A percentile compares a stretch with the other conserved stretches of the same genome.
Evolutionary conservation across 2,329 filamentous ascomycete genomes (phyloP).

Genomic region (Epicoccum sorghinum): DNA sequence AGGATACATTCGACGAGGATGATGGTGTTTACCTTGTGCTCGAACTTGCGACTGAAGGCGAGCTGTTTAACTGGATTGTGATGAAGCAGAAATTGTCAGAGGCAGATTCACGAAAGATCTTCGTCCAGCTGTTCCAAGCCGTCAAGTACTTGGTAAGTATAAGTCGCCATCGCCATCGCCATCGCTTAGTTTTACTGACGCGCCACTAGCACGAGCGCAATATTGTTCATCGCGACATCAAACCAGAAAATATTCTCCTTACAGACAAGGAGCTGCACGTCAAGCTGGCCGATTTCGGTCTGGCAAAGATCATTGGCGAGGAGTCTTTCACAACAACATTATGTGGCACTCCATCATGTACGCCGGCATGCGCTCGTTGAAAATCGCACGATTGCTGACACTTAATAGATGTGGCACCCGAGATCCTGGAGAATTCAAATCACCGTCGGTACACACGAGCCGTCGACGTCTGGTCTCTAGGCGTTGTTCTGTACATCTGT

Average conservation of each 20-base stretch:
- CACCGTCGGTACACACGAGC: conserved; percentile 91
- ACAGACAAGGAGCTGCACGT: conserved; percentile 83
- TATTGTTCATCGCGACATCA: conserved; percentile 97
- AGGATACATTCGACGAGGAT: conserved; percentile 91
- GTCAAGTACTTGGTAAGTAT: conserved; percentile 86
- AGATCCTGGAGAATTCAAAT: conserved; percentile 83
- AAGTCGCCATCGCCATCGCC: not conserved
- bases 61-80: conserved; percentile 94
- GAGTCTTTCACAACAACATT: conserved; percentile 97
- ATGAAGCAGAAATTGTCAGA: conserved; percentile 88
- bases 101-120: conserved; percentile 82
- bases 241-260: conserved; percentile 93
- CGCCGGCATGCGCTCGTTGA: not conserved
- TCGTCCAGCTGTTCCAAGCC: conserved; percentile 88
- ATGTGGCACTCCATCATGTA: conserved; percentile 91
- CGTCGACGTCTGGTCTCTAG: conserved; percentile 95
- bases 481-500: conserved; percentile 97
- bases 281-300: conserved; percentile 94
- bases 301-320: conserved; percentile 98
- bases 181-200: conserved; percentile 32
- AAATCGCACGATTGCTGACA: conserved; percentile 23
- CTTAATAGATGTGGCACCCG: conserved; percentile 79
- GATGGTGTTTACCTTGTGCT: conserved; percentile 91
- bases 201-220: conserved; percentile 83
- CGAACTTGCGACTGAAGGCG: conserved; percentile 89